Evolutionary conservation across 768 basidiomycete genomes (phyloP), one percentile per base, ranked within the genome.

Genomic region (Filobasidium wieringae): DNA sequence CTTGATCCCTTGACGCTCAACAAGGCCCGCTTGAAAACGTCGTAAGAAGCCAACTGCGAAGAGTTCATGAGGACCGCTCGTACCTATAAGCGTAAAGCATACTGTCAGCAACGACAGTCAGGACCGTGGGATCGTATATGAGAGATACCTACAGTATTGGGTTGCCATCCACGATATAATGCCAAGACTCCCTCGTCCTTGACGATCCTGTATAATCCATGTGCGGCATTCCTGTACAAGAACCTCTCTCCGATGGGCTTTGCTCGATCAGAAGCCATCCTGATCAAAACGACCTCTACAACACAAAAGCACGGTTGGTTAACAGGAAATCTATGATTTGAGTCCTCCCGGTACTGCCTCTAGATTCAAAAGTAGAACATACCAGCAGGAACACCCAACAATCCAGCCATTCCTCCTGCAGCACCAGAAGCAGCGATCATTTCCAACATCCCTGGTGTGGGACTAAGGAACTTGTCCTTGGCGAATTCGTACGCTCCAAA

Each of bases 21-120:
- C n/a, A 73, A 47, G 1, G 54, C 32, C 22, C 66, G 61, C 43
- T 73, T 73, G 64, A 73, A 70, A 56, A 67, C 65, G 49, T 73
- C 72, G 62, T 73, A 73, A 0, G 68, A 67, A 4, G 68, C 68
- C 14, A 73, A 65, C 60, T 71, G 69, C 9, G 68, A 70, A 19
- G 68, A 64, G 56, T 69, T 73, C 72, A 71, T 70, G 19, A 71
- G 52, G 36, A 70, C 66, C 12, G 72, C 70, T 61, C 69, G 69
- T 49, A 72, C 62, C 71, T 68, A 40, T 2, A 53, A 1, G 32
- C 4, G 32, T 26, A n/a, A n/a, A n/a, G n/a, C n/a, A n/a, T n/a
- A n/a, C n/a, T n/a, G 30, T 14, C 51, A 24, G 31, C 11, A 29
- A 7, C 7, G 27, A 29, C 11, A 11, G 30, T 19, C 17, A 40